Base-by-base conservation (phyloP, 139 green algal species). In the Diplosphaera chodatii region DNA sequence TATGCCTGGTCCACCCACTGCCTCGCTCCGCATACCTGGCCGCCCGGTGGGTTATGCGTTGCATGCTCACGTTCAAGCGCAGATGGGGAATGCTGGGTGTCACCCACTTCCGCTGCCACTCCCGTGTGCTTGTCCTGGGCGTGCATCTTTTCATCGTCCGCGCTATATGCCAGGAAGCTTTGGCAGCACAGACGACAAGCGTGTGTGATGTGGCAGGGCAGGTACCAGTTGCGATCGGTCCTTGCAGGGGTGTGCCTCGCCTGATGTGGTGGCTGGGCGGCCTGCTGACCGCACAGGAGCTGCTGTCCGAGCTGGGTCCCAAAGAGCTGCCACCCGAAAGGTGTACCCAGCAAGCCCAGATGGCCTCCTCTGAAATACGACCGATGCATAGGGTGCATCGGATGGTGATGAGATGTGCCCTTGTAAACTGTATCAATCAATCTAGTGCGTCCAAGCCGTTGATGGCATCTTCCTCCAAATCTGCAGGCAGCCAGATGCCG, bases 221-320 rank as follows among this genome's bases (percentile, higher is more conserved):
- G n/a, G n/a, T 48, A 10, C 37, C 37, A 48, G 10, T 41, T 41
- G 21, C 77, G 73, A 23, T 82, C 72, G 77, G 59, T 30, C 18
- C 55, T 67, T 28, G 31, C 80, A 56, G 32, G 28, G 30, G 64
- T 34, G 63, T 82, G 70, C 81, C 80, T 4, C 55, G 66, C 18
- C 48, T 82, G 22, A 34, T 86, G 71, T 78, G 74, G 72, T 74
- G 73, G 37, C 40, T 84, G 48, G 68, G 82, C 48, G 55, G 41
- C 32, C 41, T 64, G 21, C 73, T 86, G 55, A 68, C 74, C 32
- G 77, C 74, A 1, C 25, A 27, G 4, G 74, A 85, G 67, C 74
- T 86, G 72, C 74, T 67, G 29, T 48, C 6, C 29, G 32, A 71
- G 70, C 70, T 84, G 67, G 30, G 62, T 66, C 37, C 66, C 16